A percentile compares a stretch with the other conserved stretches of the same genome.
Evolutionary conservation across 345 rosid genomes (phyloP).

Genomic region (Pugionium dolabratum): DNA sequence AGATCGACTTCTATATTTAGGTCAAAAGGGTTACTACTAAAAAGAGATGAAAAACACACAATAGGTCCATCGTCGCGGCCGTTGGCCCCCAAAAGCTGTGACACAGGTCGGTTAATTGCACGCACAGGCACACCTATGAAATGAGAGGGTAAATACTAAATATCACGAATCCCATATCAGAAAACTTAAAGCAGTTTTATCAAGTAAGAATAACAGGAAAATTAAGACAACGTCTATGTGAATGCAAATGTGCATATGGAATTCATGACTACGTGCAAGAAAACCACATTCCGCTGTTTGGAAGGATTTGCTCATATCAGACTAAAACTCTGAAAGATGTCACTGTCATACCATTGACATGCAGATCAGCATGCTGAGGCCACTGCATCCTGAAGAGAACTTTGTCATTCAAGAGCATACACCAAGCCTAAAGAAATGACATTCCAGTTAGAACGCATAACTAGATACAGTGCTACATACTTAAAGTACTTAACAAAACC

Average conservation of each 20-base stretch:
- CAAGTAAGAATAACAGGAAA: slow-evolving; percentile 3
- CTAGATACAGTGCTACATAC: background rate
- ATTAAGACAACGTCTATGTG: background rate
- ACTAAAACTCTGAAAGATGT: slow-evolving; percentile 3
- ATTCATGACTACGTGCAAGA: background rate
- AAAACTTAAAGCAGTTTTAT: background rate
- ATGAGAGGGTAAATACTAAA: background rate
- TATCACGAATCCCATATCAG: slow-evolving; percentile 23
- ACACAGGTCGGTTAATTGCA: slow-evolving; percentile 85
- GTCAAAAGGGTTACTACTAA: background rate
- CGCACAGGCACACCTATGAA: slow-evolving; percentile 64
- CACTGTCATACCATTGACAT: slow-evolving; percentile 77
- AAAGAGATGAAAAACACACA: slow-evolving; percentile 50
- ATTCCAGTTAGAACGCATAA: slow-evolving; percentile 23
- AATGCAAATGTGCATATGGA: slow-evolving; percentile 5
- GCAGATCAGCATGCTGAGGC: slow-evolving; percentile 93
- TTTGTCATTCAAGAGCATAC: slow-evolving; percentile 98
- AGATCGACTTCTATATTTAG: background rate
- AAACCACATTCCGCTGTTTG: background rate
- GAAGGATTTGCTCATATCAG: slow-evolving; percentile 8
- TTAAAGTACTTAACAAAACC: slow-evolving; percentile 20
- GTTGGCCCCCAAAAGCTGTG: slow-evolving; percentile 83
- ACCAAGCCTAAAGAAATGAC: slow-evolving; percentile 72
- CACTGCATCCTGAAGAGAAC: slow-evolving; percentile 97
- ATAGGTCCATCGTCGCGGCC: slow-evolving; percentile 99